These are phyloP conservation scores for Rubroboletus satanas DNA, from an alignment of 768 basidiomycete species.

Conservation along the genomic window DNA sequence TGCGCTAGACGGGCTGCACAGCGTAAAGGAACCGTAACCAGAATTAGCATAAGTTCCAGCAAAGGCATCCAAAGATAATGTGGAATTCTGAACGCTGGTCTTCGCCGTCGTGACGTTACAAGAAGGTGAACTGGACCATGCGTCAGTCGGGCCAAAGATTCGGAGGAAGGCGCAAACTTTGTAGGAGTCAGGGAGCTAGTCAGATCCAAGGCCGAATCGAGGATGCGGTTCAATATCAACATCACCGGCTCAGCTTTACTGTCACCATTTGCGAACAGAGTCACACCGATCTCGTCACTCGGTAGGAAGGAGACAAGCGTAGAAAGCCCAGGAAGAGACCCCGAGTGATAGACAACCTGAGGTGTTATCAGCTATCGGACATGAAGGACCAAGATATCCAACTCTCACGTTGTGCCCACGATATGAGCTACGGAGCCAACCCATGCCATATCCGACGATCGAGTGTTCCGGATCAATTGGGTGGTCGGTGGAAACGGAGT, in stretches of 20 bases:
- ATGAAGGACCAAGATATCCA: background rate
- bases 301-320: slow-evolving; percentile 34
- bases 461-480: slow-evolving; percentile 21
- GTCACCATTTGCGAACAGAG: slow-evolving; percentile 33
- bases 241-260: slow-evolving; percentile 12
- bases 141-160: background rate
- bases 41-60: slow-evolving; percentile 36
- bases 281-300: slow-evolving; percentile 33
- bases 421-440: slow-evolving; percentile 40
- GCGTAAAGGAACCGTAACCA: slow-evolving; percentile 37
- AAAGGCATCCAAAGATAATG: slow-evolving; percentile 23
- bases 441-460: slow-evolving; percentile 38
- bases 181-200: background rate
- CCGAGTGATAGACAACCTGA: slow-evolving; percentile 35
- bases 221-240: slow-evolving; percentile 14
- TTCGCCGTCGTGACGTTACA: background rate
- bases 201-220: slow-evolving; percentile 23
- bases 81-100: background rate
- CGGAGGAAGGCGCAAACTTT: slow-evolving; percentile 2
- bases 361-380: background rate
- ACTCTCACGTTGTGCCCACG: slow-evolving; percentile 38
- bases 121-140: background rate
- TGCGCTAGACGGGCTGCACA: slow-evolving; percentile 31
- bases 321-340: slow-evolving; percentile 35
- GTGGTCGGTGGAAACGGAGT: slow-evolving; percentile 19